Percentiles rank a stretch among this genome's conserved stretches.
These are phyloP conservation scores for Aspergillus kassunensis DNA, from an alignment of 495 filamentous ascomycete species.

Conservation along the genomic window DNA sequence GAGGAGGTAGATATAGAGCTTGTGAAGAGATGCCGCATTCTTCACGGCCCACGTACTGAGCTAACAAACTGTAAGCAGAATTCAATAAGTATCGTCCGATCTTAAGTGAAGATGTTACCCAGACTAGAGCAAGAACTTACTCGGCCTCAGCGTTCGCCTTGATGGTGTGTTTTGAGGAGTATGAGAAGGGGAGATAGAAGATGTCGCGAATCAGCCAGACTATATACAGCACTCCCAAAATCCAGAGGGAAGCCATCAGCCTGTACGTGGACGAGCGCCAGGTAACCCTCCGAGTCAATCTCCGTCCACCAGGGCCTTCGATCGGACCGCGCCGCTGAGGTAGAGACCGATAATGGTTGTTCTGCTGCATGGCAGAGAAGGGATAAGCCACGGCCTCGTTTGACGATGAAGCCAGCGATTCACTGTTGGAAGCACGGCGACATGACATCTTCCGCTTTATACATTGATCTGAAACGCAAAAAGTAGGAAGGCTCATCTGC, in stretches of 20 bases:
- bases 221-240: constrained; percentile 44
- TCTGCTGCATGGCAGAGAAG: constrained; percentile 25
- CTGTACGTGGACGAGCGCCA: constrained; percentile 50
- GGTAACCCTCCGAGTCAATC: constrained; percentile 45
- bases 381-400: constrained; percentile 39
- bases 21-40: constrained; percentile 43
- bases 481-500: constrained; percentile 16
- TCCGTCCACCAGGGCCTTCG: constrained; percentile 43
- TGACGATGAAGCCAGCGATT: constrained; percentile 25
- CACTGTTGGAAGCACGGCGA: constrained; percentile 42
- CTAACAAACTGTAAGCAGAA: constrained; percentile 33
- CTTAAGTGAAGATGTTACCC: constrained; percentile 5
- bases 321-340: constrained; percentile 39
- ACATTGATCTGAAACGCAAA: constrained; percentile 13
- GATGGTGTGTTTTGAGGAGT: constrained; percentile 18
- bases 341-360: constrained; percentile 9
- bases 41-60: constrained; percentile 39
- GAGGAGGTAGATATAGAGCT: constrained; percentile 39
- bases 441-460: constrained; percentile 36
- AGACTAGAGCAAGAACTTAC: constrained; percentile 17
- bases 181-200: constrained; percentile 38
- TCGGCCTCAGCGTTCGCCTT: constrained; percentile 10
- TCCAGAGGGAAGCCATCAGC: constrained; percentile 45
- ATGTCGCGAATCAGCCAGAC: constrained; percentile 47
- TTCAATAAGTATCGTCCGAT: constrained; percentile 18